Evolutionary conservation across 192 early-diverging fungal genomes (phyloP).

Genomic region (Phycomyces blakesleeanus): DNA sequence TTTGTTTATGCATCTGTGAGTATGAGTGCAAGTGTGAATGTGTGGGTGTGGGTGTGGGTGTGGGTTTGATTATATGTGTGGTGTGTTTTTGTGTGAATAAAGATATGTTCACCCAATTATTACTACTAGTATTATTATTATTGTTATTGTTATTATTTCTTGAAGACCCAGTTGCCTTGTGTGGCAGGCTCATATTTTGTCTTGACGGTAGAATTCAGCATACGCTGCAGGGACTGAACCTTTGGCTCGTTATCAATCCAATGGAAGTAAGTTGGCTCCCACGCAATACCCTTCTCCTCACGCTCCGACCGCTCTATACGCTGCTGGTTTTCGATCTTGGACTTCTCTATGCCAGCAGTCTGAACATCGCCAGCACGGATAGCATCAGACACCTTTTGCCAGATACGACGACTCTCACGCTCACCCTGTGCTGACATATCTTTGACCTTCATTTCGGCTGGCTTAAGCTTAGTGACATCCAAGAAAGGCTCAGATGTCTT

Average conservation of each 20-base stretch:
- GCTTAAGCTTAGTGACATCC: conserved; percentile 51
- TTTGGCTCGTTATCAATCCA: conserved; percentile 27
- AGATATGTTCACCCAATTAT: too few species aligned
- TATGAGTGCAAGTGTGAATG: too few species aligned
- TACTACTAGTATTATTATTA: too few species aligned
- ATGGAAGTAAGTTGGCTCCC: conserved; percentile 28
- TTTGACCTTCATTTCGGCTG: conserved; percentile 51
- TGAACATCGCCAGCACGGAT: conserved; percentile 60
- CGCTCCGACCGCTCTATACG: conserved; percentile 53
- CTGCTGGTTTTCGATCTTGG: conserved; percentile 62
- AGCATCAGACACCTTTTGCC: conserved; percentile 65
- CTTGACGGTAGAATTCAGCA: conserved; percentile 25
- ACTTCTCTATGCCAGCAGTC: conserved; percentile 61
- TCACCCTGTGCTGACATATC: conserved; percentile 52
- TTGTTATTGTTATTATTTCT: background rate
- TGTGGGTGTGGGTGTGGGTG: too few species aligned
- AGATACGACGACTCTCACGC: conserved; percentile 65
- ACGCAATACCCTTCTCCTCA: conserved; percentile 40
- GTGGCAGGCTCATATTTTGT: conserved; percentile 23
- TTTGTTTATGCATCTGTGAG: too few species aligned
- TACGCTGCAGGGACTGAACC: conserved; percentile 23
- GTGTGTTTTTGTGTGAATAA: too few species aligned
- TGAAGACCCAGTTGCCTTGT: conserved; percentile 29
- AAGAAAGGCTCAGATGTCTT: conserved; percentile 53
- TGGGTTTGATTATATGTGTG: too few species aligned